Conservation (phyloP, 2,329 filamentous ascomycete species). For the Sporothrix euskadiensis region DNA sequence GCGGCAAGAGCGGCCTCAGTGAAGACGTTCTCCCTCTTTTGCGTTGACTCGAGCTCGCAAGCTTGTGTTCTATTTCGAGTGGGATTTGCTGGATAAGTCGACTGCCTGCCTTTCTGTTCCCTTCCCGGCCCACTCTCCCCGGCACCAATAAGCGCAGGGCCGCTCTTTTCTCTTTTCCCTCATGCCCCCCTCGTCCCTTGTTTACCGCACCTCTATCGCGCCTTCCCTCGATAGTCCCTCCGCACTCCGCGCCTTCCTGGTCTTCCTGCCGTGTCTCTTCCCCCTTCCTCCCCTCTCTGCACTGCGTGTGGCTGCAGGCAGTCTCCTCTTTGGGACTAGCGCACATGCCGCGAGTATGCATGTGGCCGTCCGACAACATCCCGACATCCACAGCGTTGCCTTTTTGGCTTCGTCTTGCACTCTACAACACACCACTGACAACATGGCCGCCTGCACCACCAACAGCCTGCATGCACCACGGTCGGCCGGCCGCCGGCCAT, state of each 20-base stretch:
- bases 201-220: not conserved
- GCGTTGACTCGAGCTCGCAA: not conserved
- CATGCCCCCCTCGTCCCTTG: not conserved
- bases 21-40: not conserved
- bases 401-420: conserved; percentile 6
- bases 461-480: not conserved
- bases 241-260: conserved; percentile 4
- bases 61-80: conserved; percentile 17
- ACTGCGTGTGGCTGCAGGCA: conserved; percentile 16
- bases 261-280: not conserved
- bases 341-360: conserved; percentile 1
- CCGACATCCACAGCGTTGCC: conserved; percentile 13
- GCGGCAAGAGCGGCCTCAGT: conserved; percentile 10
- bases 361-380: conserved; percentile 10
- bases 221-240: conserved; percentile 15
- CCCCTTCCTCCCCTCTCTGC: conserved; percentile 9
- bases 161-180: conserved; percentile 2
- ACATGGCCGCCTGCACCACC: not conserved
- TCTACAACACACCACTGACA: not conserved
- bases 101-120: conserved; percentile 14
- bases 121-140: not conserved
- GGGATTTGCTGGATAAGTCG: not conserved
- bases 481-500: conserved; percentile 14
- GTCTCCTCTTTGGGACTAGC: conserved; percentile 19
- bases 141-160: conserved; percentile 29